These are phyloP conservation scores for Pseudozyma thailandica DNA, from an alignment of 1,284 basidiomycete genomes.

Conservation along the genomic window DNA sequence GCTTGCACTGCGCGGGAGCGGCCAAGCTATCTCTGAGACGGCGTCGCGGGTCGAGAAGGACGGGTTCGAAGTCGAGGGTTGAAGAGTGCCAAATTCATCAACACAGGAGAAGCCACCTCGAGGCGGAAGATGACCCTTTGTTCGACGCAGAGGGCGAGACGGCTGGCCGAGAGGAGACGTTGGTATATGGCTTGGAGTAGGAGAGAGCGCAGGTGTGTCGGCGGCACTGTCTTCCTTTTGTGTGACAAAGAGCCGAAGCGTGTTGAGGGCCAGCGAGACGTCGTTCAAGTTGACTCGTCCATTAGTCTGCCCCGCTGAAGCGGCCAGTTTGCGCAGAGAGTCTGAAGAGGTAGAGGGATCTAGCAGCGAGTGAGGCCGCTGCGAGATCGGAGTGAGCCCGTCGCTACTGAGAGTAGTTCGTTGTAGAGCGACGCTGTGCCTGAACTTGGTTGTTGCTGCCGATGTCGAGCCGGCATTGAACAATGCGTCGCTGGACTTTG, in stretches of 20 bases:
- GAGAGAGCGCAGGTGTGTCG: no score
- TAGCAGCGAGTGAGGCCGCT: slow-evolving; percentile 23
- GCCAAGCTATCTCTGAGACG: no score
- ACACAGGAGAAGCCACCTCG: slow-evolving; percentile 11
- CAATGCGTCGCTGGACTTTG: slow-evolving; percentile 24
- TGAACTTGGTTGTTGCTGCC: neutral
- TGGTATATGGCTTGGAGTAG: neutral
- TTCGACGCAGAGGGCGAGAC: slow-evolving; percentile 19
- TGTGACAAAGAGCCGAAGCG: slow-evolving; percentile 23
- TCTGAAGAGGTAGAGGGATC: slow-evolving; percentile 4
- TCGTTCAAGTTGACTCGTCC: slow-evolving; percentile 27
- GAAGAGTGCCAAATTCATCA: slow-evolving; percentile 21
- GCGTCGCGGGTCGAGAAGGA: neutral
- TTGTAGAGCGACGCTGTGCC: slow-evolving; percentile 11
- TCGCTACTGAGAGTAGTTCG: slow-evolving; percentile 10
- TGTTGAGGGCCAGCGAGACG: slow-evolving; percentile 23
- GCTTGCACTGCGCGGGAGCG: slow-evolving; percentile 8
- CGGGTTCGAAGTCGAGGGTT: neutral
- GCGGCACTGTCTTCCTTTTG: slow-evolving; percentile 18
- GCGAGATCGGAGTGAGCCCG: neutral
- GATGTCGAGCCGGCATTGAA: neutral
- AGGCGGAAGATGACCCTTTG: slow-evolving; percentile 20
- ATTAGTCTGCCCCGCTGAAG: neutral
- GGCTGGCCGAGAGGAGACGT: slow-evolving; percentile 11
- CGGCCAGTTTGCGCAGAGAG: neutral